Evolutionary conservation across 192 early-diverging fungal genomes (phyloP), one percentile per base, ranked within the genome.

Genomic region (Chytriomyces sp.): DNA sequence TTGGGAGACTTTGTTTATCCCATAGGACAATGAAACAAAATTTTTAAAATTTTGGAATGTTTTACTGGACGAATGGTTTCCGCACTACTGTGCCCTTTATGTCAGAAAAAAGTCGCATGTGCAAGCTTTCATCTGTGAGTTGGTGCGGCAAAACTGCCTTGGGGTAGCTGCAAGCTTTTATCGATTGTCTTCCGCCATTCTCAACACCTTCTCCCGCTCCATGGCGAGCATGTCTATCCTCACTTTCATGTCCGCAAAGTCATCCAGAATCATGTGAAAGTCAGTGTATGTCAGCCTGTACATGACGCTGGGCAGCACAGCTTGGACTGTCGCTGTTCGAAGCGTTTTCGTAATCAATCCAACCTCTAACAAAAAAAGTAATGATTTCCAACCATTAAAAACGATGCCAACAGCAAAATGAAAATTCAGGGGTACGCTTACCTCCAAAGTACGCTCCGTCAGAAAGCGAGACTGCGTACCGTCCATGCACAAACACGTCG

Each of bases 401-500:
- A 43, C 1, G 4, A 20, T 18, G 76, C 65, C 69, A 13, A 77
- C 76, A 48, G 28, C 24, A 18, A 77, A 49, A 1, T 77, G 13
- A 28, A 71, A 18, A 16, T 2, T 20, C n/a, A 63, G 77, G 28
- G 76, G 2, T 35, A 35, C 28, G 35, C 35, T 35, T 35, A 35
- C 35, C 35, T 35, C 24, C 60, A 5, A 35, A 78, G 69, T 61
- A 78, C 81, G 67, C 69, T 70, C 83, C 83, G 26, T 77, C 61
- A 18, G 26, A 23, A 6, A 86, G 57, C 10, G 66, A 69, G n/a
- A 63, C 80, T 46, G 73, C 66, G 59, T 35, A 45, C 4, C 65
- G 76, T 6, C 72, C 67, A n/a, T 78, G 67, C 0, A 85, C 69
- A 16, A 77, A 57, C 57, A 85, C 69, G 7, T 80, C 84, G 0